Evolutionary conservation across 495 filamentous ascomycete species (phyloP).

Genomic region (Achaetomiella virescens): DNA sequence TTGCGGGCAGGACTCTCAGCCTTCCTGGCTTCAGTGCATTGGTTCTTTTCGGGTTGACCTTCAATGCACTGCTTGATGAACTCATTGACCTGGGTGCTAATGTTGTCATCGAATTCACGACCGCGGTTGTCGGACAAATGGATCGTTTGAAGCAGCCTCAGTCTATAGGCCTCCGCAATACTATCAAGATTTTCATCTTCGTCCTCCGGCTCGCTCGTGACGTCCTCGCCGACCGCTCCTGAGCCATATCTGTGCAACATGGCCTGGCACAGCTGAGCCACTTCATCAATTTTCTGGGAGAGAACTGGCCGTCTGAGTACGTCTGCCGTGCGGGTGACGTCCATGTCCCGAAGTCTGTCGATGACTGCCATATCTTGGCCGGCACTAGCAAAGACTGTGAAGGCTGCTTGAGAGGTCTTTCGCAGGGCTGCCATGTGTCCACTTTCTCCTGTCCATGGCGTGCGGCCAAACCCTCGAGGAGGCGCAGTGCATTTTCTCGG

Average conservation of each 20-base stretch:
- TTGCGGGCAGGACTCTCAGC: neutral
- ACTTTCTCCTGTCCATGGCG: slow-evolving; percentile 13
- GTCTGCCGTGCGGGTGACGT: neutral
- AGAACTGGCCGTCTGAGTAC: neutral
- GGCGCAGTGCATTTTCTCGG: slow-evolving; percentile 5
- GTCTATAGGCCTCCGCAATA: neutral
- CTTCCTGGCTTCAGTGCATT: neutral
- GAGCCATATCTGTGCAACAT: neutral
- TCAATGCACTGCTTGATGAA: slow-evolving; percentile 9
- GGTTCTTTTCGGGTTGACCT: neutral
- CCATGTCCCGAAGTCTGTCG: slow-evolving; percentile 1
- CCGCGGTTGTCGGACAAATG: neutral
- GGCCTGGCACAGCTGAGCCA: neutral
- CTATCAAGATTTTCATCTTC: neutral
- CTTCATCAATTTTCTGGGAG: neutral
- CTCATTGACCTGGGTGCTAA: slow-evolving; percentile 1
- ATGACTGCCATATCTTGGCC: slow-evolving; percentile 8
- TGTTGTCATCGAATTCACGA: neutral
- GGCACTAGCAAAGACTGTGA: slow-evolving; percentile 4
- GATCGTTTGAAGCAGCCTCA: neutral
- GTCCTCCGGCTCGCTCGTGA: neutral
- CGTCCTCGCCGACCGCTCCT: neutral
- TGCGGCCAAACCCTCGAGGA: slow-evolving; percentile 14
- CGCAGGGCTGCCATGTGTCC: neutral
- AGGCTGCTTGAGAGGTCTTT: neutral